phyloP scores from a whole-genome alignment of 768 basidiomycete genomes.

The Panus rudis region DNA sequence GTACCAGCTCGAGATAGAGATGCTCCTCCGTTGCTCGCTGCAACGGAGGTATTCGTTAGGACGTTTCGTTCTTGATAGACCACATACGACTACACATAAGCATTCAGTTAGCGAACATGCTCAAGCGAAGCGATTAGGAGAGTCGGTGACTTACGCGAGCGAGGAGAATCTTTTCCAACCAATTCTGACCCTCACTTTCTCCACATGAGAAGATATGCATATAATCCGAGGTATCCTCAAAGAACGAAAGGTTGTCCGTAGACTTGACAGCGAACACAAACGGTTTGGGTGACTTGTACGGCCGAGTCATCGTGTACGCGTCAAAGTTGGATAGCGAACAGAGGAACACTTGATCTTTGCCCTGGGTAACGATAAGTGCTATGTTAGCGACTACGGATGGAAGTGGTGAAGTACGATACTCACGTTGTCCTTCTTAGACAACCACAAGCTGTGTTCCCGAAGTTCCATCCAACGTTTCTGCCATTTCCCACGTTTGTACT shows the following conservation, averaged over 20 bases:
- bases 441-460: conserved; percentile 77
- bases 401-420: conserved; percentile 17
- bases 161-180: conserved; percentile 76
- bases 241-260: conserved; percentile 76
- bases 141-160: conserved; percentile 56
- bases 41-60: conserved; percentile 41
- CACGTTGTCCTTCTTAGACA: conserved; percentile 88
- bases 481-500: conserved; percentile 93
- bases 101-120: conserved; percentile 8
- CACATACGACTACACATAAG: conserved; percentile 60
- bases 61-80: conserved; percentile 74
- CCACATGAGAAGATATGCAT: conserved; percentile 79
- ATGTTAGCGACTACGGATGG: not conserved
- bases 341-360: conserved; percentile 75
- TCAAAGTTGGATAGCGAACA: conserved; percentile 89
- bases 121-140: not conserved
- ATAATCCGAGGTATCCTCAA: conserved; percentile 86
- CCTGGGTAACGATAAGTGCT: conserved; percentile 34
- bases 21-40: conserved; percentile 17
- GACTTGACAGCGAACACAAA: conserved; percentile 87
- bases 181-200: conserved; percentile 62
- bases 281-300: conserved; percentile 75
- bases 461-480: conserved; percentile 85
- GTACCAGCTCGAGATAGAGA: conserved; percentile 30
- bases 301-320: conserved; percentile 70